Conservation (phyloP, 139 green algal species). For the Trebouxia sp. region DNA sequence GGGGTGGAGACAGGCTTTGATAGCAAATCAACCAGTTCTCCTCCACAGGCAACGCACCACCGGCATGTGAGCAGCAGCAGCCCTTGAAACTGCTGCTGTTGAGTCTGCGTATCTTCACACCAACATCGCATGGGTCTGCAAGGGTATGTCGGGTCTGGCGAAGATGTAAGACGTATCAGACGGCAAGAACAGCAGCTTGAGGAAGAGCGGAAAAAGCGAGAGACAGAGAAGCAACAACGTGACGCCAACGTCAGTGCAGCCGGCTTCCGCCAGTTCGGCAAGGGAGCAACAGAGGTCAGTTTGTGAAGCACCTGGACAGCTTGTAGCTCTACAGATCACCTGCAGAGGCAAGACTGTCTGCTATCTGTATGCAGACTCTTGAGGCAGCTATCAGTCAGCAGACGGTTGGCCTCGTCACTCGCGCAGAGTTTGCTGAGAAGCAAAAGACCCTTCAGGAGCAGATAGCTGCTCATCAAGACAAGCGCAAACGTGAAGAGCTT, state of each 20-base stretch:
- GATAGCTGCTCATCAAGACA: constrained; percentile 44
- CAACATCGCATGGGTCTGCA: constrained; percentile 57
- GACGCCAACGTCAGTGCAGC: constrained; percentile 48
- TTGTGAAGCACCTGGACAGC: no score
- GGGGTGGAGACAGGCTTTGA: no score
- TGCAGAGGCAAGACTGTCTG: neutral
- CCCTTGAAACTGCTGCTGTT: no score
- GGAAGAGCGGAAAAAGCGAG: constrained; percentile 72
- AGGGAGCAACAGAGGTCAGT: constrained; percentile 63
- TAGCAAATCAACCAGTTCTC: no score
- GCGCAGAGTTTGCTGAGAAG: constrained; percentile 91
- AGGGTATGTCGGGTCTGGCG: constrained; percentile 78
- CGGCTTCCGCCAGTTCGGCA: constrained; percentile 76
- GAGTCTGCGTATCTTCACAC: no score
- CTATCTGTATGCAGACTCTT: neutral
- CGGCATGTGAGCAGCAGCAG: no score
- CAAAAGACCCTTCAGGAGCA: constrained; percentile 72
- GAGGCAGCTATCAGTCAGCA: constrained; percentile 45
- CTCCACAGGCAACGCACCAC: no score
- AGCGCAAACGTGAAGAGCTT: constrained; percentile 53
- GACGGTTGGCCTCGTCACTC: constrained; percentile 93
- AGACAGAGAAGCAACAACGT: constrained; percentile 67
- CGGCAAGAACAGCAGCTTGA: constrained; percentile 55
- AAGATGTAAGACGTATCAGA: constrained; percentile 73
- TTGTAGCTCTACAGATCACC: neutral